A percentile compares a stretch with the other conserved stretches of the same genome.
These are phyloP conservation scores for Hymenoscyphus occultus DNA, from an alignment of 2,329 filamentous ascomycete species.

Conservation along the genomic window DNA sequence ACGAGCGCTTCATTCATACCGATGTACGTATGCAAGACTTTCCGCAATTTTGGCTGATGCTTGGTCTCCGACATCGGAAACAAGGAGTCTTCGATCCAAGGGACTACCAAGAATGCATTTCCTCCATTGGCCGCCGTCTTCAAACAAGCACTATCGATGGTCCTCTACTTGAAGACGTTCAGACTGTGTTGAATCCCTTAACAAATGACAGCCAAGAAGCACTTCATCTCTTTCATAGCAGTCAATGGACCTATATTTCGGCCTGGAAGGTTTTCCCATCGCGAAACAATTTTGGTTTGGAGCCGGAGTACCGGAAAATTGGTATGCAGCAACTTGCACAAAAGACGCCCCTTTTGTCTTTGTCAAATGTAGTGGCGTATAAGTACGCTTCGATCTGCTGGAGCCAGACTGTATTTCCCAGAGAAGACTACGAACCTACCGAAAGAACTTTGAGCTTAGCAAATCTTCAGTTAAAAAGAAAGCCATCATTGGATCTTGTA, in stretches of 20 bases:
- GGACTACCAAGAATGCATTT: slow-evolving; percentile 28
- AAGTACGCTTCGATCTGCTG: slow-evolving; percentile 25
- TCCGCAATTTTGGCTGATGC: slow-evolving; percentile 23
- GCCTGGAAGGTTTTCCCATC: slow-evolving; percentile 20
- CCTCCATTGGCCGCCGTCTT: slow-evolving; percentile 15
- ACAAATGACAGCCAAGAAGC: slow-evolving; percentile 13
- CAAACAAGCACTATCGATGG: slow-evolving; percentile 3
- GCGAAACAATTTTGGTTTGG: slow-evolving; percentile 13
- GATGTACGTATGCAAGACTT: slow-evolving; percentile 13
- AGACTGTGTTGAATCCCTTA: slow-evolving; percentile 20
- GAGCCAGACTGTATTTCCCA: slow-evolving; percentile 28
- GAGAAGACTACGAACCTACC: slow-evolving; percentile 16
- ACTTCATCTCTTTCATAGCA: neutral
- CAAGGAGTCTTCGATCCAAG: slow-evolving; percentile 10
- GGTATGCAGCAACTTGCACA: slow-evolving; percentile 21
- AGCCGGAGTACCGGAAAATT: slow-evolving; percentile 18
- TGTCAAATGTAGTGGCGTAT: slow-evolving; percentile 22
- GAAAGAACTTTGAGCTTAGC: slow-evolving; percentile 13
- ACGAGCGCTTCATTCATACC: slow-evolving; percentile 27
- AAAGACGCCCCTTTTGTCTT: slow-evolving; percentile 8
- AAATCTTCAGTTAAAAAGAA: slow-evolving; percentile 2
- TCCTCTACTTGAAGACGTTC: slow-evolving; percentile 14
- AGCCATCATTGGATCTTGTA: slow-evolving; percentile 19
- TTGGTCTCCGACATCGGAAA: slow-evolving; percentile 22
- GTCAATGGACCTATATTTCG: slow-evolving; percentile 18